Base-by-base conservation (phyloP, 306 rosid genomes). In the Gastrolobium bilobum region DNA sequence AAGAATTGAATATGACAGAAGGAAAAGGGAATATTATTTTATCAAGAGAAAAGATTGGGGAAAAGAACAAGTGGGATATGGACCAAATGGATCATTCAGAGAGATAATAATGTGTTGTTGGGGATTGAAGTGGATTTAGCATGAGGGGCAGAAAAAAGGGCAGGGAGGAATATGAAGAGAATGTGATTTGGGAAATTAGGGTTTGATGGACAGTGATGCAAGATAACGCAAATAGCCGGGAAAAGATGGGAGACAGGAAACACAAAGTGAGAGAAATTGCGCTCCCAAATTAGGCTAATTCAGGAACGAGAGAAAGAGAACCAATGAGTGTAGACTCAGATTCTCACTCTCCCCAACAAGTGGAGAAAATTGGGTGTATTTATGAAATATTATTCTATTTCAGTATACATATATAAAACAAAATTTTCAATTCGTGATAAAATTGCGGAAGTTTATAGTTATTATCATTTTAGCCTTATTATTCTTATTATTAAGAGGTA, bases 191-290 rank as follows among this genome's bases (percentile, higher is more conserved):
- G 20, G 50, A 37, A 73, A 73, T 75, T 53, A 76, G 75, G 74
- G 78, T 82, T 76, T 59, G 73, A 53, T 15, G 34, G 64, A 68
- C 58, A 59, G 39, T 34, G 13, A 61, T 48, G 50, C 78, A 75
- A 75, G 20, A 52, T 52, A 62, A 78, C 37, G 53, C 15, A 20
- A 35, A 40, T 42, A 61, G 38, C n/a, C 7, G 30, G 9, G 7
- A 37, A 2, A 13, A 20, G 9, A 70, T 1, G 26, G 38, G 3
- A 53, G 15, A 51, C 5, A 37, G 38, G 48, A 31, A 68, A 57
- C 4, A 73, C 0, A 43, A 3, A 11, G 29, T 72, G 39, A 76
- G 65, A 47, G 62, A 71, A 54, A 14, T 33, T 15, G 66, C 33
- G 70, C 40, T 44, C 43, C n/a, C 43, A 51, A 39, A 71, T n/a